Evolutionary conservation across 2,329 filamentous ascomycete genomes (phyloP).

Genomic region (Colletotrichum liaoningense): DNA sequence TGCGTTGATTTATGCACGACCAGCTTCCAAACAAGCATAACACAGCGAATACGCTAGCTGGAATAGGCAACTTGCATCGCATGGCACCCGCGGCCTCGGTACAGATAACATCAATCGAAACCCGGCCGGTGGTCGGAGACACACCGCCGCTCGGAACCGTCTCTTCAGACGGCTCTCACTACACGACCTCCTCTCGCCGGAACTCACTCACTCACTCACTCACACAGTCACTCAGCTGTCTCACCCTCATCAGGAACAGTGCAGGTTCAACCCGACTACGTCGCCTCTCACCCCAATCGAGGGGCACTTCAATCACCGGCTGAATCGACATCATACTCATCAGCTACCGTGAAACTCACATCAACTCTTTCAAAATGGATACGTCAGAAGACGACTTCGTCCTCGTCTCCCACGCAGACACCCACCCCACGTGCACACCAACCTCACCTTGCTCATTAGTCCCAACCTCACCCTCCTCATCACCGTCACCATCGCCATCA

Average conservation of each 20-base stretch:
- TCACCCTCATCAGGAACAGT: background rate
- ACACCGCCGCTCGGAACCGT: slow-evolving; percentile 22
- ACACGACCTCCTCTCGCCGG: background rate
- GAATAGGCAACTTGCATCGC: slow-evolving; percentile 8
- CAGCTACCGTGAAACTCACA: background rate
- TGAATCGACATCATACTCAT: background rate
- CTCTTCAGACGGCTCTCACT: background rate
- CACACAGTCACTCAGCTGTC: background rate
- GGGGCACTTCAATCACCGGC: no score
- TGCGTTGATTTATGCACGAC: background rate
- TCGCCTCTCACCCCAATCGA: background rate
- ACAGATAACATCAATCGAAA: slow-evolving; percentile 13
- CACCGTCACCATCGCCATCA: no score
- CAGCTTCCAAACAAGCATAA: background rate
- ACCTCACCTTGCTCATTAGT: no score
- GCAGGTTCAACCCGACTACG: background rate
- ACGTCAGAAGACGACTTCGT: slow-evolving; percentile 9
- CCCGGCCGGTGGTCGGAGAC: slow-evolving; percentile 30
- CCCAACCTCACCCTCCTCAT: background rate
- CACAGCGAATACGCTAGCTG: slow-evolving; percentile 6
- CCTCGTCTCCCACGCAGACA: slow-evolving; percentile 26
- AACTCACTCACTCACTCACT: background rate
- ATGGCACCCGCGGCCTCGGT: background rate
- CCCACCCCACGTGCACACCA: background rate
- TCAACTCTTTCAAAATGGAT: background rate